Evolutionary conservation across 495 filamentous ascomycete species (phyloP), one percentile per base, ranked within the genome.

Genomic region (Neurospora tetrasperma): DNA sequence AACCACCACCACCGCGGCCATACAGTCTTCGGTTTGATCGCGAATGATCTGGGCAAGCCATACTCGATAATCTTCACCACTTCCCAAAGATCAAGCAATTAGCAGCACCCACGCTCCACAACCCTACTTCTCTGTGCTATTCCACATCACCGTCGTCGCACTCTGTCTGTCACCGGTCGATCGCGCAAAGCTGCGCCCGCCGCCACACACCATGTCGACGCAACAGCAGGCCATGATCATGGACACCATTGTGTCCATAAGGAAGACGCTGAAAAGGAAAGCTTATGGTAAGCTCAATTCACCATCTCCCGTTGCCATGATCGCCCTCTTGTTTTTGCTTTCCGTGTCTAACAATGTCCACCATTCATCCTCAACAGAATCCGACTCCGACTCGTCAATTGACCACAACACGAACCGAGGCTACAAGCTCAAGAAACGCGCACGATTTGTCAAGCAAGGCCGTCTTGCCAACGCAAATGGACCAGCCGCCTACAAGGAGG

Each of bases 381-480:
- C 92, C 62, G 94, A 95, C 77, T 93, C 93, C 27, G 96, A 98
- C 80, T 92, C 93, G 75, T 88, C 90, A 59, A 92, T 96, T 77
- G 87, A 89, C 54, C 88, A 90, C 78, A 89, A 89, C 70, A 94
- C 92, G 9, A 98, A 97, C 81, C 92, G 95, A 77, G 94, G 93
- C 68, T 92, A 97, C 80, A 99, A 97, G 80, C 87, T 98, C 73
- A 92, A 92, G 82, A 91, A 88, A 77, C 92, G 92, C 78, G 90
- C 94, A 54, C 87, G 89, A 79, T 93, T 92, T 81, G 89, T 96
- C 59, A 91, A 90, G 71, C 88, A 93, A 78, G 93, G 93, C 48
- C 89, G 90, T 66, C 81, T 96, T 73, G 89, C 92, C 41, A 87
- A 88, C 68, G 84, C 91, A 3, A 88, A 86, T 69, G 90, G 92